Base-by-base conservation (phyloP, 192 early-diverging fungal species). In the Umbelopsis vinacea region DNA sequence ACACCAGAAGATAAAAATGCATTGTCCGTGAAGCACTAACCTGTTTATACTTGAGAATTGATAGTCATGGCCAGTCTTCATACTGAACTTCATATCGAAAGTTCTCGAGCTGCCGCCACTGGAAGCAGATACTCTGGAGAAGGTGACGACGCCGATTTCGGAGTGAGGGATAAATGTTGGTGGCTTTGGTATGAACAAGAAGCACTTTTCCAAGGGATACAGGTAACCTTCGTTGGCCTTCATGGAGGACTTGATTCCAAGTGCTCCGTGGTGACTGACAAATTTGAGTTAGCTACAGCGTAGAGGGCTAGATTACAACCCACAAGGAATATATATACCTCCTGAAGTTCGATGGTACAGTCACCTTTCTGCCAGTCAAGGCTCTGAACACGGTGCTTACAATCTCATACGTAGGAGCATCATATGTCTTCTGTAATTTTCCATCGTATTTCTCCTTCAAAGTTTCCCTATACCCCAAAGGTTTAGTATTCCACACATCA, bases 171-270 rank as follows among this genome's bases (percentile, higher is more conserved):
- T 92, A 45, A 90, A 92, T 46, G 92, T 93, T n/a, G 95, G 85
- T 0, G 96, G 96, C 78, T 99, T 99, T 43, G 94, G 94, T 57
- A 97, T 90, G 69, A 97, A 96, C 52, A 99, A 46, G 73, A 99
- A 91, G n/a, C 90, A 91, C 76, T 95, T 95, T 70, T 97, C 96
- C 48, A 98, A 84, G 4, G 95, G 96, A 69, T 97, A 99, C 24
- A 99, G 79, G 57, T 90, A 91, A 69, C 94, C 94, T 76, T 99
- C 97, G 85, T 93, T 97, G 40, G 97, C 96, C 83, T 98, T 99
- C 86, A 94, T 89, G 35, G 95, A 96, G 70, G 94, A 96, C 80
- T 98, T 97, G 78, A 99, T 82, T 21, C 94, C 96, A 60, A 86
- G 83, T 19, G 92, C 82, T 29, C 85, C 88, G 69, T 95, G 93